Evolutionary conservation across 1,284 basidiomycete species (phyloP), one percentile per base, ranked within the genome.

Genomic region (Cutaneotrichosporon spelunceum): DNA sequence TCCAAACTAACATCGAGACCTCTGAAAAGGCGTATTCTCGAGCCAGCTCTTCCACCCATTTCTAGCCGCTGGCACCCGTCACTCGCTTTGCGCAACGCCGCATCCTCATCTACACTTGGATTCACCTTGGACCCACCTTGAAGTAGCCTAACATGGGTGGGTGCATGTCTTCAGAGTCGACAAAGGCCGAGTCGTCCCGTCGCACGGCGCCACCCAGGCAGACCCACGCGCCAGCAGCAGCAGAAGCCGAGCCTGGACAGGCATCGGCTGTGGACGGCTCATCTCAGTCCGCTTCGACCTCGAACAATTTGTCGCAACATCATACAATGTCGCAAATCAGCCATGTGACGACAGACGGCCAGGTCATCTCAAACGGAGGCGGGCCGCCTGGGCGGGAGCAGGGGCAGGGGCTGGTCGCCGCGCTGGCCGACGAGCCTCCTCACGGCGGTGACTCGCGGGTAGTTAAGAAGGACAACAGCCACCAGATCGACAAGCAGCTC

Each of bases 381-480:
- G 48, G 48, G 14, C 27, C 48, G 14, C 48, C 48, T 11, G 11
- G 4, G 2, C 23, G 11, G 4, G 2, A 16, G 45, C 13, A 16
- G 10, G 6, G 27, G 48, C 71, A 74, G 57, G 75, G 71, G 2
- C 36, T 77, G 34, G 70, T 67, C 8, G 73, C 72, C 8, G 74
- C 75, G 13, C 62, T 75, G 36, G 71, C 72, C 6, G 68, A 67
- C 19, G 71, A 68, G 24, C 66, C 67, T 19, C 58, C 44, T 27
- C 36, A 33, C n/a, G 53, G 30, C 6, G 39, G 49, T 5, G 49
- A n/a, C 26, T 48, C 65, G 57, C 26, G 57, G n/a, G 59, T 66
- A 19, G 34, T 13, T 39, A 70, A 69, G 55, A 86, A 83, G 67
- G 87, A 84, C 74, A 83, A 84, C 72, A 90, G 87, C 57, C 79